Conservation (phyloP, 1,284 basidiomycete genomes). For the Rhodotorula sp. region DNA sequence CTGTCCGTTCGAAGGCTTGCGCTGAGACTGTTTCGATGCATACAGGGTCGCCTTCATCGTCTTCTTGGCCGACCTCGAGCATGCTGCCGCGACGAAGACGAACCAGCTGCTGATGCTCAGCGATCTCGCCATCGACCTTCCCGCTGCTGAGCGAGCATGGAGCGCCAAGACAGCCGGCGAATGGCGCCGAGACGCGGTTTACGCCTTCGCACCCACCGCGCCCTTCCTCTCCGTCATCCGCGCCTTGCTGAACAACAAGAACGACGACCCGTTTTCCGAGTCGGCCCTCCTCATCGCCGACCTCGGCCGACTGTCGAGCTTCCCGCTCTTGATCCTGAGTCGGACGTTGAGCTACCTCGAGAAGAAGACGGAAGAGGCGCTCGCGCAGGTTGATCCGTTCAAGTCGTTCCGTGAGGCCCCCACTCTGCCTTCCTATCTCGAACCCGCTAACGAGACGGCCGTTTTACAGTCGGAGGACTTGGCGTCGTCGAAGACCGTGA, state of each 20-base stretch:
- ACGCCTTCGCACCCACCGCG: not conserved
- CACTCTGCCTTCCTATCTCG: not conserved
- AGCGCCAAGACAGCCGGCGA: constrained; percentile 16
- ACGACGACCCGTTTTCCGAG: constrained; percentile 18
- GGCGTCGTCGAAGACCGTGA: constrained; percentile 24
- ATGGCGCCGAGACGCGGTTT: constrained; percentile 14
- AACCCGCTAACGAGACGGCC: not conserved
- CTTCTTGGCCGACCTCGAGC: constrained; percentile 39
- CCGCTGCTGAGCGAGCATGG: constrained; percentile 29
- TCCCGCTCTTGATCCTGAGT: constrained; percentile 32
- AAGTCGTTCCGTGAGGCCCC: constrained; percentile 14
- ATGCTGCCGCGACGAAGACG: constrained; percentile 21
- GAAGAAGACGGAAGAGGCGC: constrained; percentile 36
- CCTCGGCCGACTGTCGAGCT: constrained; percentile 18
- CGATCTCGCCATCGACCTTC: constrained; percentile 37
- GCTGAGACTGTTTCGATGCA: not conserved
- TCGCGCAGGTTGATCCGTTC: constrained; percentile 32
- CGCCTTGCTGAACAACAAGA: constrained; percentile 20
- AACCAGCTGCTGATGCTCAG: constrained; percentile 27
- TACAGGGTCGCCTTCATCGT: constrained; percentile 34
- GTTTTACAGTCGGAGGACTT: constrained; percentile 18
- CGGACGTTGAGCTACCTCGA: constrained; percentile 35
- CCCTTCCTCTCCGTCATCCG: constrained; percentile 30
- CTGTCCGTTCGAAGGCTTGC: not conserved
- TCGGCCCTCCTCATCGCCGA: constrained; percentile 29